Conservation (phyloP, 2,329 filamentous ascomycete species). For the Penicillium sp. region DNA sequence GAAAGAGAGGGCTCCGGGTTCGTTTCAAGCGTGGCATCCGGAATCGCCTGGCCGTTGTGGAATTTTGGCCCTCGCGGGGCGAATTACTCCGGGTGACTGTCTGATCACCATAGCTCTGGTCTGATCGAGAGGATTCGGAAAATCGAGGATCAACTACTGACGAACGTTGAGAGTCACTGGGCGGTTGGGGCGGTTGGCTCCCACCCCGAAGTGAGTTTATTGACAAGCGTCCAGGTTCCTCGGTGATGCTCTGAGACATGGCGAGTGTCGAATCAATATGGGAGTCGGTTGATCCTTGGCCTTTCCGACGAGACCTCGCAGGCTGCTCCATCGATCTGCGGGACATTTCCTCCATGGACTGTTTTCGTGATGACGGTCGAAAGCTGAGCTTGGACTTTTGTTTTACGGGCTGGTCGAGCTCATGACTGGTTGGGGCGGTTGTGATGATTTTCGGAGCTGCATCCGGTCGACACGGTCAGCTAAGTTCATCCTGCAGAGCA, state of each 20-base stretch:
- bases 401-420: slow-evolving; percentile 50
- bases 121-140: slow-evolving; percentile 87
- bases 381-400: slow-evolving; percentile 44
- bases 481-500: background rate
- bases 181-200: slow-evolving; percentile 53
- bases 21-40: slow-evolving; percentile 73
- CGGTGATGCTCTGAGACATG: slow-evolving; percentile 55
- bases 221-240: slow-evolving; percentile 58
- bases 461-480: slow-evolving; percentile 15
- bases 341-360: slow-evolving; percentile 34
- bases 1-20: slow-evolving; percentile 77
- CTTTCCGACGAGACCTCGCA: slow-evolving; percentile 21
- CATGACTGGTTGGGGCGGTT: slow-evolving; percentile 75
- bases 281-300: slow-evolving; percentile 31
- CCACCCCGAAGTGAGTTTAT: slow-evolving; percentile 45
- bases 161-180: slow-evolving; percentile 59
- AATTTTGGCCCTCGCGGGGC: slow-evolving; percentile 58
- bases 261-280: slow-evolving; percentile 33
- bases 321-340: slow-evolving; percentile 17
- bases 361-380: slow-evolving; percentile 34
- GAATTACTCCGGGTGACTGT: slow-evolving; percentile 57
- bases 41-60: slow-evolving; percentile 71
- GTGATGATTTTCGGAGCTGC: slow-evolving; percentile 74
- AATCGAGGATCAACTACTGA: slow-evolving; percentile 64
- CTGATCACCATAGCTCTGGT: slow-evolving; percentile 73